These are phyloP conservation scores for Globisporangium cylindrosporum DNA, from an alignment of 352 stramenopile species.

Conservation along the genomic window DNA sequence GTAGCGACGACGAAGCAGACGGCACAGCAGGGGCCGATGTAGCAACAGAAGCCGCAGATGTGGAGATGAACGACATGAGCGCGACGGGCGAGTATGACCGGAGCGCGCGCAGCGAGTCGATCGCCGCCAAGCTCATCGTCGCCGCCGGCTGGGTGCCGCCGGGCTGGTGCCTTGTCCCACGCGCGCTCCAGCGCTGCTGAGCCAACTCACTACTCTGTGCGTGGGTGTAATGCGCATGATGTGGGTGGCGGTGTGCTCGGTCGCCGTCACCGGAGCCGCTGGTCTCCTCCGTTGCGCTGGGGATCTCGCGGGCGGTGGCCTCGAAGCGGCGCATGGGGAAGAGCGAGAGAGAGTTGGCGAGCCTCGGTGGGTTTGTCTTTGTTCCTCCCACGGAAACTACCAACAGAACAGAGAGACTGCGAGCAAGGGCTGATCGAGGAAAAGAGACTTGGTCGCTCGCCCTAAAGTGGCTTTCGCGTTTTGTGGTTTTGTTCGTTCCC, in stretches of 20 bases:
- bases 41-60: background rate
- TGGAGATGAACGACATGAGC: background rate
- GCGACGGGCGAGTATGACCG: background rate
- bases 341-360: background rate
- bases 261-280: background rate
- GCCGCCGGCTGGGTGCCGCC: background rate
- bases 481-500: too few species aligned
- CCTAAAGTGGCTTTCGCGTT: too few species aligned
- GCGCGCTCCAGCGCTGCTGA: background rate
- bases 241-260: background rate
- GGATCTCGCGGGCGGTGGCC: background rate
- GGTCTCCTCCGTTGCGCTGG: background rate
- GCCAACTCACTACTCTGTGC: background rate
- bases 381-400: background rate
- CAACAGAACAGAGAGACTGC: background rate
- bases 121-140: background rate
- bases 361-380: background rate
- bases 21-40: background rate
- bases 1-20: background rate
- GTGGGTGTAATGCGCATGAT: background rate
- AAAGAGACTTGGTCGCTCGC: background rate
- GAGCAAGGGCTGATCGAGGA: background rate
- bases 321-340: conserved; percentile 1
- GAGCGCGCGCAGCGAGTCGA: conserved; percentile 2
- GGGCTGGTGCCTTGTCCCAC: background rate